Evolutionary conservation across 305 asterid species (phyloP).

Genomic region (Fraxinus sp.): DNA sequence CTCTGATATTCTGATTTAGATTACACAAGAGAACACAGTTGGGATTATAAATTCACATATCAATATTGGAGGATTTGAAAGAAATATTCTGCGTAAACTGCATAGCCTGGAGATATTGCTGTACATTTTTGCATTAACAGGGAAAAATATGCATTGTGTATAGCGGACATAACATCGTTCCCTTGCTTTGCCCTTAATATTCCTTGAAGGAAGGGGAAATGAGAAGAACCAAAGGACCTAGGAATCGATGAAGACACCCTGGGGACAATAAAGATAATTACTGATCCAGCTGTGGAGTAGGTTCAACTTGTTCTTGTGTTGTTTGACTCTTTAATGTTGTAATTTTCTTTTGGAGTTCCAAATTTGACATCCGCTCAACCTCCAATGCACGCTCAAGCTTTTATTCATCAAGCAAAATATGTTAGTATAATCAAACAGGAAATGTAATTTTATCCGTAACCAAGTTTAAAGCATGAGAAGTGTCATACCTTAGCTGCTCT

Average conservation of each 20-base stretch:
- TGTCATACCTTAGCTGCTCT: constrained; percentile 85
- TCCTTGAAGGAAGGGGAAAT: background rate
- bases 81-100: background rate
- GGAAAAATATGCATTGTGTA: background rate
- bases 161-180: background rate
- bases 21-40: background rate
- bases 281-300: constrained; percentile 28
- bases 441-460: background rate
- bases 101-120: background rate
- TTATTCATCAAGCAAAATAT: constrained; percentile 28
- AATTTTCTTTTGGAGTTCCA: constrained; percentile 80
- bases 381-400: constrained; percentile 95
- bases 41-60: background rate
- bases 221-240: constrained; percentile 22
- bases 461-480: background rate
- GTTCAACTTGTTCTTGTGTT: constrained; percentile 45
- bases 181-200: constrained; percentile 3
- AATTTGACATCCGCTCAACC: constrained; percentile 64
- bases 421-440: constrained; percentile 19
- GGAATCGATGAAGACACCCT: constrained; percentile 17
- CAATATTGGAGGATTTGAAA: background rate
- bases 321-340: constrained; percentile 38
- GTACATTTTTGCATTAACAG: background rate
- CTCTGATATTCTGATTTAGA: background rate
- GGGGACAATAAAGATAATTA: constrained; percentile 2